These are phyloP conservation scores for Mycosphaerella sp. DNA, from an alignment of 2,329 filamentous ascomycete species.

Conservation along the genomic window DNA sequence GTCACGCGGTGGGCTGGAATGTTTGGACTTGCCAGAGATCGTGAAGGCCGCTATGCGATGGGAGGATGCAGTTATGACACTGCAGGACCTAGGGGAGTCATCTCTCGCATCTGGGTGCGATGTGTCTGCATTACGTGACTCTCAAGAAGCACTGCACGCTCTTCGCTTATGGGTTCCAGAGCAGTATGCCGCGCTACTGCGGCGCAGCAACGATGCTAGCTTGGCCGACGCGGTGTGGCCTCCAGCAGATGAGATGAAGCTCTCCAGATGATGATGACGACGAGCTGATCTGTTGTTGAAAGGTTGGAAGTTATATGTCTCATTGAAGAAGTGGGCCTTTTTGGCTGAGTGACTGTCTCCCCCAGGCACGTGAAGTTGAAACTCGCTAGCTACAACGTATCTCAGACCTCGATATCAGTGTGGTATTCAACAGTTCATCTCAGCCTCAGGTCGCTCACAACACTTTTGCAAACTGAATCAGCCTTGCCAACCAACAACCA, in stretches of 20 bases:
- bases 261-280: too few relatives aligned
- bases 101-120: conserved; percentile 15
- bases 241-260: too few relatives aligned
- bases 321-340: too few relatives aligned
- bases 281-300: too few relatives aligned
- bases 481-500: conserved; percentile 41
- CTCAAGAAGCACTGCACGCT: not conserved
- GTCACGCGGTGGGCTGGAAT: conserved; percentile 30
- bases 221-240: not conserved
- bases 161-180: not conserved
- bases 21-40: conserved; percentile 29
- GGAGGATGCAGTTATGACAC: conserved; percentile 32
- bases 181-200: not conserved
- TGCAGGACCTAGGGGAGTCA: conserved; percentile 33
- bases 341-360: too few relatives aligned
- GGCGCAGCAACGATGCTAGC: not conserved
- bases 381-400: too few relatives aligned
- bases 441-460: not conserved
- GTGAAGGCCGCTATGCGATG: conserved; percentile 33
- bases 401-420: not conserved
- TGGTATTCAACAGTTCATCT: not conserved
- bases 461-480: conserved; percentile 18
- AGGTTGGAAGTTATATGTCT: too few relatives aligned
- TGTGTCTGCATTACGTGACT: not conserved
- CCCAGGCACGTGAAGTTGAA: too few relatives aligned